A percentile compares a stretch with the other conserved stretches of the same genome.
phyloP scores from a whole-genome alignment of 805 yeast species.

The Lachancea meyersii region DNA sequence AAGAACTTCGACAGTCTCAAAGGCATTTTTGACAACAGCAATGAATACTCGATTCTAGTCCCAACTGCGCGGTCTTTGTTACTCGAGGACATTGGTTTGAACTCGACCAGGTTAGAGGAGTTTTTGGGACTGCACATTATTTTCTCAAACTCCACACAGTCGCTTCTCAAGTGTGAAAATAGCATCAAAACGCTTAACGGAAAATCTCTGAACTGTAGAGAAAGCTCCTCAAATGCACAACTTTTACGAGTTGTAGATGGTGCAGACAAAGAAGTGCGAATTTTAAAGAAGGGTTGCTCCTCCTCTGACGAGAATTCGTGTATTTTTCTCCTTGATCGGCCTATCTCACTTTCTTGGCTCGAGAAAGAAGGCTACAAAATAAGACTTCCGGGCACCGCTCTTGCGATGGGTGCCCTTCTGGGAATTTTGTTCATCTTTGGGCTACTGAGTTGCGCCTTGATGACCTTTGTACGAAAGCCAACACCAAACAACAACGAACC shows the following conservation, averaged over 20 bases:
- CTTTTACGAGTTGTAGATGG: constrained; percentile 43
- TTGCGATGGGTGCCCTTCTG: constrained; percentile 58
- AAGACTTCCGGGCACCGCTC: constrained; percentile 60
- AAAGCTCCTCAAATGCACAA: constrained; percentile 34
- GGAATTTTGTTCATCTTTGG: constrained; percentile 41
- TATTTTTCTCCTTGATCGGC: constrained; percentile 59
- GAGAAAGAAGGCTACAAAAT: constrained; percentile 46
- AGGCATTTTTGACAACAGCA: constrained; percentile 36
- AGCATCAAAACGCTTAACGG: constrained; percentile 40
- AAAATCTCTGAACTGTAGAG: constrained; percentile 39
- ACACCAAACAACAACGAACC: background rate
- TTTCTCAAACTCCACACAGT: constrained; percentile 47
- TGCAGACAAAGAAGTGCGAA: constrained; percentile 49
- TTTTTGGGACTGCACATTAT: constrained; percentile 66
- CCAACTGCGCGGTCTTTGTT: constrained; percentile 58
- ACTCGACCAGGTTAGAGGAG: constrained; percentile 40
- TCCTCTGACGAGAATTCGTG: constrained; percentile 39
- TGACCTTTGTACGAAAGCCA: constrained; percentile 1
- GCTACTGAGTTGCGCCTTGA: constrained; percentile 8
- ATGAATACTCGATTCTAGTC: constrained; percentile 56
- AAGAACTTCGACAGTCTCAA: constrained; percentile 39
- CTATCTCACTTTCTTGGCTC: constrained; percentile 61
- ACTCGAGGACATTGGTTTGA: constrained; percentile 44
- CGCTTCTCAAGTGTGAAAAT: constrained; percentile 44
- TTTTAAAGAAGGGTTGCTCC: constrained; percentile 58